Base-by-base conservation (phyloP, 257 asterid species). In the Anisodus tanguticus region DNA sequence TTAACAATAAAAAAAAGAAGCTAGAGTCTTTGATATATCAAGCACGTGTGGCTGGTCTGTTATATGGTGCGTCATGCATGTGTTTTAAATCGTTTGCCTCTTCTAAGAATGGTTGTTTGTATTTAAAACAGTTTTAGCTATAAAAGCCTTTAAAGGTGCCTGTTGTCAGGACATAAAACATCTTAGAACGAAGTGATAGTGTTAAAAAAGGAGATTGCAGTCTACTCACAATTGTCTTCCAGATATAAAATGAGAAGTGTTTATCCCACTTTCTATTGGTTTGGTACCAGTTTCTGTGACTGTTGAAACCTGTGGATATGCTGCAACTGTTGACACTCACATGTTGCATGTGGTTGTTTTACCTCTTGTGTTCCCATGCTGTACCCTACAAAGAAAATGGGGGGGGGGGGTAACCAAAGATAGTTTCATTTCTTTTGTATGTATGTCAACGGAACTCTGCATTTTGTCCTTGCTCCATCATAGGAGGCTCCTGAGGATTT, bases 41-140 rank as follows among this genome's bases (percentile, higher is more conserved):
- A 74, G 81, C 81, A 74, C 12, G 13, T 26, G 26, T 6, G 8
- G 63, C 4, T 51, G 6, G 16, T 51, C 45, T 76, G 63, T 76
- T 17, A 12, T 76, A 76, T 6, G 17, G 59, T 10, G 81, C 11
- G 41, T 9, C 81, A 51, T 49, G 22, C 45, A 12, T 51, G 63
- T 22, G 4, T 26, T 12, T 41, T 26, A 49, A 74, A 51, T 51
- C 8, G 43, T 76, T 72, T 72, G 37, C 59, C 58, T n/a, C 80
- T 72, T 59, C 39, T 45, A 45, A 45, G 58, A 45, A 45, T n/a
- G 80, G n/a, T 26, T 12, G 62, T 22, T 26, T 49, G 47, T 3
- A 26, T 76, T 74, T 74, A 62, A 22, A 74, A 72, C 31, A 51
- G 45, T 51, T 76, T 53, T 63, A 51, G 9, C 81, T 76, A 51